These are phyloP conservation scores for Solanum sitiens DNA, from an alignment of 257 asterid species.

Conservation along the genomic window DNA sequence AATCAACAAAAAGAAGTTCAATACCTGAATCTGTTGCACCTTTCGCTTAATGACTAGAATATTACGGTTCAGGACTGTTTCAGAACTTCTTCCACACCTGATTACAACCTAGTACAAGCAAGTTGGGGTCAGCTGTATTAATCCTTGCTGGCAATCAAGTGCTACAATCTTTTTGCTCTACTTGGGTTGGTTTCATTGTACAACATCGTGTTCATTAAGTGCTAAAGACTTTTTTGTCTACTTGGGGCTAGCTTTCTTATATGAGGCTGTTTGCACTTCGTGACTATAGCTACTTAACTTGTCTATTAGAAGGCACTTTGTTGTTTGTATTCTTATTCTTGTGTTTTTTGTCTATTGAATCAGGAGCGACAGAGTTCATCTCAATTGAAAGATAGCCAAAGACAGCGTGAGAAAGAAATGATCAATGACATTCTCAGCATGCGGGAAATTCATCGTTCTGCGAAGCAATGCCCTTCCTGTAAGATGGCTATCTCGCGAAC, in stretches of 20 bases:
- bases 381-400: constrained; percentile 37
- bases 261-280: not conserved
- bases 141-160: not conserved
- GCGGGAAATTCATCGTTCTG: constrained; percentile 38
- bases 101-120: not conserved
- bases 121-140: not conserved
- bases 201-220: not conserved
- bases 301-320: not conserved
- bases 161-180: not conserved
- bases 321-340: not conserved
- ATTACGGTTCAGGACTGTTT: not conserved
- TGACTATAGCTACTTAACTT: not conserved
- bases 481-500: constrained; percentile 75
- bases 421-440: constrained; percentile 60
- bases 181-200: not conserved
- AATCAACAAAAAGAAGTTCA: not conserved
- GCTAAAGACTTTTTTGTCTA: not conserved
- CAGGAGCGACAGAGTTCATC: constrained; percentile 73
- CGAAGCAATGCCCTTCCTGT: constrained; percentile 91
- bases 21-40: not conserved
- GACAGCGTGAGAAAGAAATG: constrained; percentile 60
- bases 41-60: not conserved
- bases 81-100: not conserved
- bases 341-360: constrained; percentile 9
- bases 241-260: not conserved